Evolutionary conservation across 2,329 filamentous ascomycete species (phyloP), one percentile per base, ranked within the genome.

Genomic region (Colletotrichum higginsianum): DNA sequence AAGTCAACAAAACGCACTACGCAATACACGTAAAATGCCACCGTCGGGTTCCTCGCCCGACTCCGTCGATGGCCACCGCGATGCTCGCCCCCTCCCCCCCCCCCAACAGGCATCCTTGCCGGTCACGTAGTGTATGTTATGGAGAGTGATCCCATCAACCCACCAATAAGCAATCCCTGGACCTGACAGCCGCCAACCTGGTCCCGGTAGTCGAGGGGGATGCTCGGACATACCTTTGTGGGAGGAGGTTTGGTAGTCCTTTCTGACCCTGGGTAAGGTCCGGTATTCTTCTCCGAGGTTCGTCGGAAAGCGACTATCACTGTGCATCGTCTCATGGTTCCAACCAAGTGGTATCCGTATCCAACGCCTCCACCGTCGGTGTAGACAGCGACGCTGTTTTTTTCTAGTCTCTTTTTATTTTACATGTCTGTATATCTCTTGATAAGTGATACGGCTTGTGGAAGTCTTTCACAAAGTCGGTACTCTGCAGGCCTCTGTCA

Each of bases 101-200:
- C 30, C 30, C 8, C 30, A 9, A 35, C 23, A 44, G 42, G 35
- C 30, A 67, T 57, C 56, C 63, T 49, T 56, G 53, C 38, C 56
- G 3, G 42, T 57, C 46, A 60, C 57, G 38, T 71, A 62, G 30
- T 35, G 30, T 35, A 35, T 9, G 8, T 35, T 35, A 9, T 35
- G 2, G 30, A 35, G 30, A 9, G 50, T 38, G 58, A 44, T 21
- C 46, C 50, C 53, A 12, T 15, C n/a, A 56, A 26, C 44, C 66
- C 58, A 63, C 66, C 64, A 71, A 67, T 68, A 18, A 30, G 35
- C 21, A 62, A 18, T 61, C n/a, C 23, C n/a, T 35, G 21, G 12
- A 38, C 16, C 30, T 38, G 38, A 21, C 21, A 62, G 56, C 30
- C 50, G 57, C 30, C 50, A 18, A 61, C 46, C 65, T 60, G 4